Base-by-base conservation (phyloP, 352 stramenopile genomes). In the Aphanomyces astaci region DNA sequence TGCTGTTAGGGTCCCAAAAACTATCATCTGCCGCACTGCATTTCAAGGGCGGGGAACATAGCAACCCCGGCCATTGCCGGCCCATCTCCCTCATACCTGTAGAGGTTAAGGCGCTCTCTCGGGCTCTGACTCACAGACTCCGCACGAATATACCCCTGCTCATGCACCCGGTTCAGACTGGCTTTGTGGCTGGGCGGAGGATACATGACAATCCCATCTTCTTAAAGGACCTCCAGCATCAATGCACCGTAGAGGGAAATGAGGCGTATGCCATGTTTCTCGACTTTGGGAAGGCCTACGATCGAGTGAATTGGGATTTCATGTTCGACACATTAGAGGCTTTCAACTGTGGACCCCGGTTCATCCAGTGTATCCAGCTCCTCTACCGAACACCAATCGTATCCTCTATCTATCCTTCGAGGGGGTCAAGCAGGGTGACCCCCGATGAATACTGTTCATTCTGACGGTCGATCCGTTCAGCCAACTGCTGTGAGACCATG, bases 51-150 rank as follows among this genome's bases (percentile, higher is more conserved):
- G 57, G 73, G 0, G 57, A 54, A 1, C 39, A 63, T 3, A 27
- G 19, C 0, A 46, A 64, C 48, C 7, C 7, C 7, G 60, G 54
- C 5, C 75, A 75, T 53, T 75, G 64, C 40, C 59, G 53, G 9
- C 70, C 70, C 15, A 72, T 73, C 27, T 56, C 73, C 24, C 63
- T 78, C 25, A 65, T 78, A 63, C 64, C 57, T 17, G 73, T 76
- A 25, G 73, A 76, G 27, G 59, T 70, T 2, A 75, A 77, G 64
- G 49, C 68, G 28, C 40, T 72, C 9, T 64, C 73, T 1, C 62
- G 73, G 45, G 39, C 63, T 0, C 45, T 77, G 31, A 62, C 72
- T 0, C 32, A 66, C 7, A 32, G 64, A 4, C 36, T 55, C 7
- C 7, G 25, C 19, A 11, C 7, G 25, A 22, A 22, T 7, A 11